Evolutionary conservation across 768 basidiomycete species (phyloP), one percentile per base, ranked within the genome.

Genomic region (Crassisporium funariophilum): DNA sequence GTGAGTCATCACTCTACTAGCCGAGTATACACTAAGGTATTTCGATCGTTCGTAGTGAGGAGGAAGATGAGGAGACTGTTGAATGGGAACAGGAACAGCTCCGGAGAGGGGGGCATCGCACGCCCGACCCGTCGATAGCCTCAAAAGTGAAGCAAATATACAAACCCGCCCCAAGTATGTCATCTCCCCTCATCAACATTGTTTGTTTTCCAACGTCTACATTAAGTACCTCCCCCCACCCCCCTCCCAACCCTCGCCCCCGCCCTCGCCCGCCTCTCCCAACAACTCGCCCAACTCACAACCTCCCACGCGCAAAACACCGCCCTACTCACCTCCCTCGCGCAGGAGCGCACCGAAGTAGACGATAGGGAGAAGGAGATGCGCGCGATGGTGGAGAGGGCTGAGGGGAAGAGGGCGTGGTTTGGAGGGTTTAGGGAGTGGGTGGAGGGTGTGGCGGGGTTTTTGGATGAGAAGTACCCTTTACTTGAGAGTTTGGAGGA

Each of bases 401-500:
- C 91, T 0, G 91, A 92, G 60, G 76, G 70, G 35, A 92, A 93
- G 66, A 72, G 89, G 38, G 81, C 82, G 13, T 94, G 91, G 91
- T 92, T 93, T 56, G 71, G 68, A 9, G 77, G 78, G 41, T 89
- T 94, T 69, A 76, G 71, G 43, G 87, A 90, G 27, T 91, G 88
- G 86, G 67, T 91, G 0, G 91, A 93, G 63, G 80, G 79, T 49
- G 79, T 93, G 5, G 91, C 88, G 4, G 78, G 78, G n/a, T 93
- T 94, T 63, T 70, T 94, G 15, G 91, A 94, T 57, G 88, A 89
- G 68, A 94, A 94, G 91, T 91, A 82, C 55, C 91, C 91, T 5
- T 67, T 71, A 25, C 73, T 94, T 10, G 91, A 93, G 63, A 82
- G 78, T 50, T 72, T 92, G 6, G 91, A 93, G 60, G 77, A 83